Evolutionary conservation across 2,329 filamentous ascomycete species (phyloP).

Genomic region (Diaporthe longicolla): DNA sequence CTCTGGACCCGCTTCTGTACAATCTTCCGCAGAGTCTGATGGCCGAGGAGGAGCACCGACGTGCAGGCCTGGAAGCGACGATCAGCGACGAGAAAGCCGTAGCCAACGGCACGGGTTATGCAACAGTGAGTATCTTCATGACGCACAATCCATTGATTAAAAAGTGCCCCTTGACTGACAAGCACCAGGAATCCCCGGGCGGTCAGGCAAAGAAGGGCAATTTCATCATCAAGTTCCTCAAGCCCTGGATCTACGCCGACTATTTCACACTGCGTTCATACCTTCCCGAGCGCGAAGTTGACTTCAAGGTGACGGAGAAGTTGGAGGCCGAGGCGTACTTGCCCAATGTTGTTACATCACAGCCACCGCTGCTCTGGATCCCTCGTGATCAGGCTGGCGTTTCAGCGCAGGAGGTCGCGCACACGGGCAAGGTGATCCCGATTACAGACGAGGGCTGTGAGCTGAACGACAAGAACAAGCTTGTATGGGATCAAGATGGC

Average conservation of each 20-base stretch:
- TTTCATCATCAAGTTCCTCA: conserved; percentile 77
- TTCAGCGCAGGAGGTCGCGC: conserved; percentile 81
- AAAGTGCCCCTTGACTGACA: not conserved
- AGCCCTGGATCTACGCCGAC: conserved; percentile 82
- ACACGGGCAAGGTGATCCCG: conserved; percentile 78
- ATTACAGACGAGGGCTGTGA: conserved; percentile 85
- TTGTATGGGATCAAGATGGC: conserved; percentile 53
- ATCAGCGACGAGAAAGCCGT: conserved; percentile 45
- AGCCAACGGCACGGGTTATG: conserved; percentile 44
- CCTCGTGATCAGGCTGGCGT: conserved; percentile 82
- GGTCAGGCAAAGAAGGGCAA: conserved; percentile 64
- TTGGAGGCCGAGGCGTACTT: conserved; percentile 79
- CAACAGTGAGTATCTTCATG: conserved; percentile 42
- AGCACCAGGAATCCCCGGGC: conserved; percentile 33
- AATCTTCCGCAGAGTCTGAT: conserved; percentile 82
- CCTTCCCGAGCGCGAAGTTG: conserved; percentile 70
- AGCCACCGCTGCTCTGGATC: conserved; percentile 84
- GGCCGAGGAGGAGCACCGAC: conserved; percentile 58
- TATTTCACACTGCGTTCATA: conserved; percentile 79
- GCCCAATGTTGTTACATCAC: conserved; percentile 76
- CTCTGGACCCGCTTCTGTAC: conserved; percentile 81
- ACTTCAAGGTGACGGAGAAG: conserved; percentile 72
- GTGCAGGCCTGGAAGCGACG: conserved; percentile 46
- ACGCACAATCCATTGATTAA: not conserved
- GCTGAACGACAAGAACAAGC: conserved; percentile 76